Evolutionary conservation across 345 rosid species (phyloP).

Genomic region (Triadica sebifera): DNA sequence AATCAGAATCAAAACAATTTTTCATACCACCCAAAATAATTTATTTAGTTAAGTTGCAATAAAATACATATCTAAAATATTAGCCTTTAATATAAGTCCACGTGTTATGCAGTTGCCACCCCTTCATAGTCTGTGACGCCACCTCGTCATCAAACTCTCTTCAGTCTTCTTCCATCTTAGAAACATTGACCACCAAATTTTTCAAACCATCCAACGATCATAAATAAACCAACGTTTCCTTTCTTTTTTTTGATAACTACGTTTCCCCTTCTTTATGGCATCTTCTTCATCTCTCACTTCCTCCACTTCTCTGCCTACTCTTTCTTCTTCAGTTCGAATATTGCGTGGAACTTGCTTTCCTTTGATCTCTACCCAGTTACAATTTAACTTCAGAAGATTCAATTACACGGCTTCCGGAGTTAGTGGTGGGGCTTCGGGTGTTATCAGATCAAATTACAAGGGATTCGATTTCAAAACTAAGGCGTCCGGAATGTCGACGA

Average conservation of each 20-base stretch:
- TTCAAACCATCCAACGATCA: constrained; percentile 7
- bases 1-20: too few relatives aligned
- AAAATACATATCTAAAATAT: not conserved
- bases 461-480: constrained; percentile 21
- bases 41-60: too few relatives aligned
- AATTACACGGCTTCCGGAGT: constrained; percentile 7
- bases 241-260: too few relatives aligned
- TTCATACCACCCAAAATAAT: too few relatives aligned
- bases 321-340: not conserved
- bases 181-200: not conserved
- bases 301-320: not conserved
- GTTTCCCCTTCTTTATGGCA: not conserved
- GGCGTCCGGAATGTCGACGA: constrained; percentile 25
- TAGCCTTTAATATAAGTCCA: too few relatives aligned
- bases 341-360: not conserved
- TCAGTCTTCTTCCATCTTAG: too few relatives aligned
- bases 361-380: not conserved
- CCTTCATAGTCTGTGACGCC: too few relatives aligned
- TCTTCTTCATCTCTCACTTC: not conserved
- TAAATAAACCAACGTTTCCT: not conserved
- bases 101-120: too few relatives aligned
- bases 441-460: not conserved
- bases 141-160: too few relatives aligned
- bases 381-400: not conserved
- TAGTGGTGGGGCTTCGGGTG: too few relatives aligned